Conservation (phyloP, 1,139 yeast genomes). For the Scheffersomyces cryptocercus region DNA sequence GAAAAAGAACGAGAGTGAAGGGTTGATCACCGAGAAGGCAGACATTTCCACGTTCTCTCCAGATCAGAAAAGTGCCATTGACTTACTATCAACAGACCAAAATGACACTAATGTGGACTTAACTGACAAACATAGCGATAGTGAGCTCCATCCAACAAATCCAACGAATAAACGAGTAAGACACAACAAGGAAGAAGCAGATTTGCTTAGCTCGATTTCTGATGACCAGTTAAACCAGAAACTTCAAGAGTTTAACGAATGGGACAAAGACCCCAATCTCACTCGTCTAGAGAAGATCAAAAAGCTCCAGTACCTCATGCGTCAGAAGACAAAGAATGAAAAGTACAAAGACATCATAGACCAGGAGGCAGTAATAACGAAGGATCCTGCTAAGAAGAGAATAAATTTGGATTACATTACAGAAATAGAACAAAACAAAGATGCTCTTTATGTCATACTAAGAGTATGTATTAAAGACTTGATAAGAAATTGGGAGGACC, state of each 20-base stretch:
- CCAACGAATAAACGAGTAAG: not conserved
- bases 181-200: constrained; percentile 8
- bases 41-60: no score
- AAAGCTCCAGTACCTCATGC: constrained; percentile 23
- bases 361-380: constrained; percentile 22
- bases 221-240: constrained; percentile 22
- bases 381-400: constrained; percentile 9
- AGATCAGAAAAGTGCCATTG: no score
- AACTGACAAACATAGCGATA: no score
- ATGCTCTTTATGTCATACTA: constrained; percentile 40
- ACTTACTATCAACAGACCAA: no score
- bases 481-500: constrained; percentile 45
- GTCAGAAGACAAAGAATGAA: constrained; percentile 16
- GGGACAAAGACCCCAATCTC: constrained; percentile 15
- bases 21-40: no score
- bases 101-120: no score
- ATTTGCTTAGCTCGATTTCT: constrained; percentile 15
- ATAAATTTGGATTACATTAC: constrained; percentile 38
- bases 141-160: no score
- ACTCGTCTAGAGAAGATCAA: constrained; percentile 27
- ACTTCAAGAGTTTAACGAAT: constrained; percentile 20
- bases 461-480: constrained; percentile 52
- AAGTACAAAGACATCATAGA: constrained; percentile 17
- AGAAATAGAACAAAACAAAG: constrained; percentile 20
- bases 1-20: no score